Evolutionary conservation across 208 protist species (phyloP), one percentile per base, ranked within the genome.

Genomic region (Trypanosoma cruzi): DNA sequence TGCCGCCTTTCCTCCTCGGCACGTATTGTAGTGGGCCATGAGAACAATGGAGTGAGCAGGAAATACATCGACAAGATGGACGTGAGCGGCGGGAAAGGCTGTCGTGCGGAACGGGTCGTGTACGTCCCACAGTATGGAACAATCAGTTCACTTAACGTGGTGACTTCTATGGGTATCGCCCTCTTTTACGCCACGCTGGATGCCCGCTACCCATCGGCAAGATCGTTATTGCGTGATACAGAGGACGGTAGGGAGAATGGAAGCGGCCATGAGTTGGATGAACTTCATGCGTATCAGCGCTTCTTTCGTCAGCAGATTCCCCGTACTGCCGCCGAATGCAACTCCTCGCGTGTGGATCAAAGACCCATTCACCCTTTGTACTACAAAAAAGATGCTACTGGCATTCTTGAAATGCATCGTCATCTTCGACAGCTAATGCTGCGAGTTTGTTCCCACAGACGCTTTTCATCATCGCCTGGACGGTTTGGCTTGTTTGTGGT

Each of bases 61-160:
- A 75, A 79, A 22, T 84, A 84, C 20, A 24, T 95, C 32, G 57
- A 79, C 14, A 18, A 60, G 14, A 1, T 64, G 26, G 34, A 34
- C 20, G 34, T 49, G 5, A 37, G 22, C 13, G 56, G 13, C 10
- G 32, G 26, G 31, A 22, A 62, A 46, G 14, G 50, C 56, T 53
- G 37, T 57, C 24, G 34, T 36, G 58, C 63, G 10, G 61, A 81
- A 14, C 18, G 18, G 10, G 88, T 97, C 29, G 36, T 96, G 13
- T 97, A 94, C 65, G 65, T 97, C 32, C 92, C 92, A 18, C 92
- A 97, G 73, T 94, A 92, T 68, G 92, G 92, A 68, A 95, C 89
- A 14, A 97, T 92, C 42, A 95, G 88, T 69, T 97, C 92, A 4
- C 77, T 97, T 37, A 97, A 97, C 63, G 89, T 94, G 0, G 92